Conservation (phyloP, 1,139 yeast genomes). For the Meyerozyma guilliermondii region DNA sequence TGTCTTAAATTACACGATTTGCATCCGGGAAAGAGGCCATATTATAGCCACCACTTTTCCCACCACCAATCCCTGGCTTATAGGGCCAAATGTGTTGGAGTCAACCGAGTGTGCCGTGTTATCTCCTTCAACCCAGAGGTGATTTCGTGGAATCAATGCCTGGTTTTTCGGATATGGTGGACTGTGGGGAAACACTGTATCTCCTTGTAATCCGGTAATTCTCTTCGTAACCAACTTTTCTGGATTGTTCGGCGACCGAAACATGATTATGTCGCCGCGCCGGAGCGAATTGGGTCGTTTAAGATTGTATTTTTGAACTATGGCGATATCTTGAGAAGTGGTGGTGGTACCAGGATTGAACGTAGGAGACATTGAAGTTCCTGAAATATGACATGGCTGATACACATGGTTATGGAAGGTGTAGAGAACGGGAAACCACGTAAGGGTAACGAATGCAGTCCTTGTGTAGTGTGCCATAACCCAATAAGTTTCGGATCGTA, state of each 20-base stretch:
- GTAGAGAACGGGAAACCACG: constrained; percentile 79
- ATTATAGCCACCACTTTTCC: constrained; percentile 65
- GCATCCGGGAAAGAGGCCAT: constrained; percentile 58
- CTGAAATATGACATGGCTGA: constrained; percentile 74
- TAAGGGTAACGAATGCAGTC: constrained; percentile 26
- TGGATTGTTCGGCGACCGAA: constrained; percentile 77
- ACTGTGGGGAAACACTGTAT: constrained; percentile 52
- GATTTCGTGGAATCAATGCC: constrained; percentile 68
- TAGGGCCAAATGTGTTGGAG: constrained; percentile 81
- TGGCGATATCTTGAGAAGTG: constrained; percentile 58
- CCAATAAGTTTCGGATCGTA: not conserved
- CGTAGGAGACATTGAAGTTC: constrained; percentile 86
- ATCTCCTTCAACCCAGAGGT: constrained; percentile 94
- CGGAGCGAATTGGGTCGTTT: constrained; percentile 41
- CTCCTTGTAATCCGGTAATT: constrained; percentile 71
- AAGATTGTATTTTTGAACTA: constrained; percentile 62
- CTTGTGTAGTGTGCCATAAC: constrained; percentile 9
- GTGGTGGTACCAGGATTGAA: constrained; percentile 62
- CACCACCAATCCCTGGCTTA: constrained; percentile 69
- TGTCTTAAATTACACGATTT: not conserved
- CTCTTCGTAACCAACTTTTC: constrained; percentile 70
- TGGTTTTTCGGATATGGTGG: constrained; percentile 59
- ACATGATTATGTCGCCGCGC: constrained; percentile 70
- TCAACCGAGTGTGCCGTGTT: constrained; percentile 78
- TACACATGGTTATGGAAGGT: constrained; percentile 67